Evolutionary conservation across 306 rosid genomes (phyloP).

Genomic region (Neltuma alba): DNA sequence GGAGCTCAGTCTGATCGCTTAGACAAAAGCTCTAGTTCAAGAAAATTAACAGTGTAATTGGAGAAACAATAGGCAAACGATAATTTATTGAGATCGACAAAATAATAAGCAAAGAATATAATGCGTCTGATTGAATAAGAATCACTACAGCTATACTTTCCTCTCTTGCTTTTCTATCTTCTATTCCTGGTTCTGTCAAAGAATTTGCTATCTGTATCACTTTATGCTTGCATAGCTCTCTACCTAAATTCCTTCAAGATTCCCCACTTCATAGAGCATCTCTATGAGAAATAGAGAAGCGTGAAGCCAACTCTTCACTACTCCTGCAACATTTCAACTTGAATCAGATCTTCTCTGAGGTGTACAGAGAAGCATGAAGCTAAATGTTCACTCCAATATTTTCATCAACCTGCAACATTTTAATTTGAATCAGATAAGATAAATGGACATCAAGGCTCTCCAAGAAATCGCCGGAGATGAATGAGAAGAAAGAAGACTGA

Average conservation of each 20-base stretch:
- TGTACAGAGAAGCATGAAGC: conserved; percentile 17
- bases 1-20: background rate
- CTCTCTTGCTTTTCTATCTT: conserved; percentile 3
- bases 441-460: background rate
- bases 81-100: background rate
- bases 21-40: background rate
- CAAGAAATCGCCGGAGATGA: background rate
- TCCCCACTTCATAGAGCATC: conserved; percentile 19
- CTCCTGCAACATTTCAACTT: conserved; percentile 36
- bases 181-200: conserved; percentile 26
- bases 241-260: conserved; percentile 12
- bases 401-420: conserved; percentile 44
- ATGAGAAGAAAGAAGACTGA: background rate
- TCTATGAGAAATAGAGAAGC: conserved; percentile 31
- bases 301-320: conserved; percentile 5
- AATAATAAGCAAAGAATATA: conserved; percentile 28
- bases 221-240: conserved; percentile 32
- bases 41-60: background rate
- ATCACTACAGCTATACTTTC: conserved; percentile 20
- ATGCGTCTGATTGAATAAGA: background rate
- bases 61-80: background rate
- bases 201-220: conserved; percentile 36
- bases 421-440: conserved; percentile 36
- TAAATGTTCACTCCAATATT: conserved; percentile 25
- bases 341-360: conserved; percentile 18